Conservation (phyloP, 345 rosid species). For the Salix exigua region DNA sequence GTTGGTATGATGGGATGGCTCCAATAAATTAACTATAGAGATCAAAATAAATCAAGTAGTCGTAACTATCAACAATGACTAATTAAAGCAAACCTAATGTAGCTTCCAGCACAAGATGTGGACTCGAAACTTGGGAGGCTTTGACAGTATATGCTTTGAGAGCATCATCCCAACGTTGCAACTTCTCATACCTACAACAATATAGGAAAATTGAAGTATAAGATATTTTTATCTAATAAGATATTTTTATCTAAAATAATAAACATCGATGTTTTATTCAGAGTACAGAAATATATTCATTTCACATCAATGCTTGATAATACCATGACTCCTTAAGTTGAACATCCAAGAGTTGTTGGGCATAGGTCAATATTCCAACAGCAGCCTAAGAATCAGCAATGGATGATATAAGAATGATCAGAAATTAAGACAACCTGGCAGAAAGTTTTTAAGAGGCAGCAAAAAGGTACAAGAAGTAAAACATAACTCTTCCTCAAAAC, state of each 20-base stretch:
- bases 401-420: neutral
- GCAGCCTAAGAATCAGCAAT: slow-evolving; percentile 62
- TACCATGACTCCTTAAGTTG: slow-evolving; percentile 98
- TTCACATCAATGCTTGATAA: neutral
- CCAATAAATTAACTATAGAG: neutral
- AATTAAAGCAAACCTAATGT: slow-evolving; percentile 55
- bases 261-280: neutral
- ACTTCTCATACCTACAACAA: slow-evolving; percentile 84
- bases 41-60: slow-evolving; percentile 3
- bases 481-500: neutral
- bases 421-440: slow-evolving; percentile 13
- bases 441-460: slow-evolving; percentile 1
- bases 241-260: neutral
- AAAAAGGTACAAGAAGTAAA: neutral
- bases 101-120: slow-evolving; percentile 77
- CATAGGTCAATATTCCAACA: slow-evolving; percentile 93
- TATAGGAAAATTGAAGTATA: neutral
- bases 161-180: slow-evolving; percentile 99
- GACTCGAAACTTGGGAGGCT: slow-evolving; percentile 73
- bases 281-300: neutral
- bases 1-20: neutral
- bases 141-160: slow-evolving; percentile 87
- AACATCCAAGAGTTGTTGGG: slow-evolving; percentile 86
- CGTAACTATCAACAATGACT: neutral
- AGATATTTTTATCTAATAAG: neutral